Evolutionary conservation across 208 protist species (phyloP), one percentile per base, ranked within the genome.

Genomic region (Leishmania gerbilli): DNA sequence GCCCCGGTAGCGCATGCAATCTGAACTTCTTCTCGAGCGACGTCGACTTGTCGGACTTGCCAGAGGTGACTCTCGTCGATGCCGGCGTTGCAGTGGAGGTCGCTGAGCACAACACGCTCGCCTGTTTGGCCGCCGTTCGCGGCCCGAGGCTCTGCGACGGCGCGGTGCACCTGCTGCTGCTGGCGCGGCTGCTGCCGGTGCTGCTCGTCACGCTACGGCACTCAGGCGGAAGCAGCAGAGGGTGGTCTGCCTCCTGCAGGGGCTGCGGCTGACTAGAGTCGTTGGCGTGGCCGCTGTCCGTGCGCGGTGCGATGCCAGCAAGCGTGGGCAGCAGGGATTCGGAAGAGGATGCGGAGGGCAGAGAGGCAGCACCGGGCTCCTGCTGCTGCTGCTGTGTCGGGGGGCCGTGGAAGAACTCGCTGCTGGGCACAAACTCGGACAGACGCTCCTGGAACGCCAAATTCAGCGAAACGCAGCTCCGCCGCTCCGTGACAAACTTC

Each of bases 401-500:
- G 7, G 31, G 45, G 49, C 79, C 79, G 71, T 84, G 79, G 77
- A 72, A 80, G 56, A 81, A 82, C 77, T 81, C 82, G n/a, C 24
- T 6, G 49, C 9, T 76, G 1, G 81, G 81, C 53, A 81, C 77
- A 49, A 81, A 90, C 78, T 87, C 83, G 72, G 82, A 84, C 56
- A 97, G 89, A 7, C 84, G 49, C 80, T 97, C 87, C 34, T 91
- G 89, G 74, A 97, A 97, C 40, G 89, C 92, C 13, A 97, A 76
- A 74, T 97, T 97, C 11, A 95, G 86, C 6, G 89, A 95, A 55
- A 97, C 90, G 79, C 93, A 95, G 31, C 80, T 68, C 45, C 95
- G 84, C 21, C 89, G 89, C 47, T 34, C 71, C 27, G 79, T 75
- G 40, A 98, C 92, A 58, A 86, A 83, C 7, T 79, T 67, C 68